Base-by-base conservation (phyloP, 345 rosid genomes). In the Noccaea caerulescens region DNA sequence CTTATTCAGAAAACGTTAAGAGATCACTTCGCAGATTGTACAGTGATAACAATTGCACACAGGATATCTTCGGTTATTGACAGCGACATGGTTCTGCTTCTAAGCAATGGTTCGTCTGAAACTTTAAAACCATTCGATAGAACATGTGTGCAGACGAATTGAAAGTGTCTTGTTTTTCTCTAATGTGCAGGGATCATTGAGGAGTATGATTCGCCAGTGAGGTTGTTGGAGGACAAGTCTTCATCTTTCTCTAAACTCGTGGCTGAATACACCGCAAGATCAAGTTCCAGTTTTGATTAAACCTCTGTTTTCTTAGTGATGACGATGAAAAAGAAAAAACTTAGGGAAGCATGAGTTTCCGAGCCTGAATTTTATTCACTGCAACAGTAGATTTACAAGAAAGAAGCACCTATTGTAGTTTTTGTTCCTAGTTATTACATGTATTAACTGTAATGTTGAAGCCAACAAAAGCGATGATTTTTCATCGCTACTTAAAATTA, bases 1-100 rank as follows among this genome's bases (percentile, higher is more conserved):
- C 78, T 90, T 37, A 88, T 93, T n/a, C 98, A 90, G 80, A 82
- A 81, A 42, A 90, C 96, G 0, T 69, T 90, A 7, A 59, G 86
- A 55, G 84, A 84, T 10, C 92, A 85, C 68, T 88, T 90, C 75
- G 75, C 84, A 0, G 80, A 84, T 25, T 82, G 87, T 54, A 93
- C 98, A 0, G 92, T 90, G 68, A 80, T 90, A 68, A 88, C 93
- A 45, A 86, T 90, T 37, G 97, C 97, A 0, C 93, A 90, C 74
- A 83, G 97, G 23, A 93, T 90, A 76, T 87, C 97, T 13, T 88
- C 96, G 10, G 88, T 93, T 63, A 81, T 93, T 27, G 84, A 93
- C 45, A 90, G 97, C 30, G 92, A 88, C 68, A 81, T 85, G 89
- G 93, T 90, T 76, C 77, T 93, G 71, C 87, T 93, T 55, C 80